Conservation (phyloP, 768 basidiomycete genomes). For the Mycena leptocephala region DNA sequence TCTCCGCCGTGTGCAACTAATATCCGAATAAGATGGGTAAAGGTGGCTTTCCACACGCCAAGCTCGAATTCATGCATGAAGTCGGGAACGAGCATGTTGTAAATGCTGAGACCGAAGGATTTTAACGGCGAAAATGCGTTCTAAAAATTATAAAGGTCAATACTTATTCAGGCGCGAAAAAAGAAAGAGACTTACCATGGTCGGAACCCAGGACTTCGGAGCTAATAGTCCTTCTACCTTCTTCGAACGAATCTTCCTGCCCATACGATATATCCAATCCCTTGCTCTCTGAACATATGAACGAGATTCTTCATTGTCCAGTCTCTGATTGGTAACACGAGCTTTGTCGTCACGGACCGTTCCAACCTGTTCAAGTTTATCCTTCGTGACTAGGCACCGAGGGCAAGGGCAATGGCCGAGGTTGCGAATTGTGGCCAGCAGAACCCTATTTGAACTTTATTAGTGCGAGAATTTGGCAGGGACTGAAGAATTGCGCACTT, state of each 20-base stretch:
- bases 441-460: conserved; percentile 49
- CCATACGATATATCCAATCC: neutral
- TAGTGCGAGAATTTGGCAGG: too few relatives aligned
- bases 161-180: neutral
- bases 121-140: conserved; percentile 46
- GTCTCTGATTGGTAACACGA: neutral
- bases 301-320: neutral
- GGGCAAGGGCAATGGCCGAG: conserved; percentile 29
- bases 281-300: neutral
- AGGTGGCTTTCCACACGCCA: conserved; percentile 52
- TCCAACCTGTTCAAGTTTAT: neutral
- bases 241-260: neutral
- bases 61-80: conserved; percentile 57
- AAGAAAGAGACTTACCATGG: neutral
- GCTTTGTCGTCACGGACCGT: neutral
- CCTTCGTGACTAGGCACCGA: neutral
- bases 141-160: conserved; percentile 24
- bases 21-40: conserved; percentile 50
- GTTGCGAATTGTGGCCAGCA: conserved; percentile 53
- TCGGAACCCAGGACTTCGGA: conserved; percentile 30
- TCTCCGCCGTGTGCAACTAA: conserved; percentile 37
- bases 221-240: neutral
- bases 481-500: conserved; percentile 49
- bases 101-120: conserved; percentile 42
- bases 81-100: conserved; percentile 46